Percentiles rank a stretch among this genome's conserved stretches.
Evolutionary conservation across 2,329 filamentous ascomycete genomes (phyloP).

Genomic region (Sarocladiaceae sp.): DNA sequence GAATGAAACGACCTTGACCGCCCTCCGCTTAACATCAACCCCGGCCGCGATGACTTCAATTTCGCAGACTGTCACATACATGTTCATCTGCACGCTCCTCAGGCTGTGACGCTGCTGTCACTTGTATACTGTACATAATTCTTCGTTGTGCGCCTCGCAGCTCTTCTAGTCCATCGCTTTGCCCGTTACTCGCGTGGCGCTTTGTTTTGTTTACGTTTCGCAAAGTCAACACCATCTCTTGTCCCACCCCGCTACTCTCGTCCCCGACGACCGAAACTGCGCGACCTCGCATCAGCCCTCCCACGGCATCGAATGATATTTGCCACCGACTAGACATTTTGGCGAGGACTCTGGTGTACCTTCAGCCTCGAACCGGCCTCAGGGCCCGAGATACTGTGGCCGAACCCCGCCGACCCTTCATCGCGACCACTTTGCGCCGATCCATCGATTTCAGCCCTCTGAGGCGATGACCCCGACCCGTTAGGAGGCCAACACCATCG

Average conservation of each 20-base stretch:
- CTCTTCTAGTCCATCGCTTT: slow-evolving; percentile 3
- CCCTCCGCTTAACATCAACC: slow-evolving; percentile 4
- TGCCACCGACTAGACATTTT: too few relatives aligned
- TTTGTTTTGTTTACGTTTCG: slow-evolving; percentile 9
- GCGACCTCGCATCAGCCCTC: too few relatives aligned
- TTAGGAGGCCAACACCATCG: slow-evolving; percentile 15
- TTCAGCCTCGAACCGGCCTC: too few relatives aligned
- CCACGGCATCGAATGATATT: too few relatives aligned
- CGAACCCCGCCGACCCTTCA: neutral
- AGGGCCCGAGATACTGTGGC: too few relatives aligned
- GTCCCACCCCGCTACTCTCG: slow-evolving; percentile 3
- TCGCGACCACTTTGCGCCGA: neutral
- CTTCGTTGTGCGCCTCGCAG: neutral
- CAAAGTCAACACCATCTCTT: slow-evolving; percentile 1
- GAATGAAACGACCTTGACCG: slow-evolving; percentile 8
- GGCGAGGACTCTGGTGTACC: too few relatives aligned
- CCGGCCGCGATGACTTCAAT: slow-evolving; percentile 7
- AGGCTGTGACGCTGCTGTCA: neutral
- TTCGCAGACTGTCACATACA: neutral
- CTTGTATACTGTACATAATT: slow-evolving; percentile 2
- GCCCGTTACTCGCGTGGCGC: slow-evolving; percentile 1
- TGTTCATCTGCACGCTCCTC: neutral
- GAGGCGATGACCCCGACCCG: slow-evolving; percentile 20
- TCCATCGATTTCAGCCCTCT: neutral
- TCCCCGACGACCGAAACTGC: too few relatives aligned